phyloP scores from a whole-genome alignment of 1,284 basidiomycete genomes.

The Fistulinella cinereoalba region DNA sequence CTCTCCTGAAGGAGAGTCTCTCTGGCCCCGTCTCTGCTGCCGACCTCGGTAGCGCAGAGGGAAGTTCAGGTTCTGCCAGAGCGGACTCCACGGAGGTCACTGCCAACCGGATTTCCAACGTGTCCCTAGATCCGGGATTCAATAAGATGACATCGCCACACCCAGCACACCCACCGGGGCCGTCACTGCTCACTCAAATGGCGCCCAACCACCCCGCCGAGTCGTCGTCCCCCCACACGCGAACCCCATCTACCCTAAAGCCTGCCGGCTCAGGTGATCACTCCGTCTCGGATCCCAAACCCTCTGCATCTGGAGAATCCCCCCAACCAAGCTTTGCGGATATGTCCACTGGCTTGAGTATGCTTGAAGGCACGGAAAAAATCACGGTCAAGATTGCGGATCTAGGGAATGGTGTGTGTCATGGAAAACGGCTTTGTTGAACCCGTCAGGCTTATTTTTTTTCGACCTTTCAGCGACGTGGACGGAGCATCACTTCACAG shows the following conservation, averaged over 20 bases:
- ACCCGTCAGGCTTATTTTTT: conserved; percentile 7
- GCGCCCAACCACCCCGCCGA: conserved; percentile 41
- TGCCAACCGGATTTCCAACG: conserved; percentile 61
- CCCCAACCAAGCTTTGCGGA: conserved; percentile 33
- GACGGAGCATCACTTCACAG: conserved; percentile 91
- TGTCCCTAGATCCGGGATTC: conserved; percentile 57
- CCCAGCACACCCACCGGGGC: conserved; percentile 50
- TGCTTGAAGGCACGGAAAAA: conserved; percentile 54
- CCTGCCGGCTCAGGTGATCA: conserved; percentile 34
- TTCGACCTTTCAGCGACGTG: conserved; percentile 57
- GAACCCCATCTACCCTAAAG: conserved; percentile 9
- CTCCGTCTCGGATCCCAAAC: conserved; percentile 17
- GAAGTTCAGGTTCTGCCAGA: conserved; percentile 26
- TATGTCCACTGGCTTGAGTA: conserved; percentile 26
- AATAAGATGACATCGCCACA: conserved; percentile 52
- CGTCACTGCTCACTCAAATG: conserved; percentile 81
- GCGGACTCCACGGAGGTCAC: conserved; percentile 46
- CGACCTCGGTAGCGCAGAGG: conserved; percentile 15
- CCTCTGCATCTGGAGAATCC: conserved; percentile 42
- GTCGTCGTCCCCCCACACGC: conserved; percentile 25
- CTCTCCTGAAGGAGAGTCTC: conserved; percentile 20
- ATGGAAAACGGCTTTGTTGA: not conserved
- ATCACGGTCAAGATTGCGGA: conserved; percentile 99
- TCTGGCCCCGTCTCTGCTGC: conserved; percentile 17
- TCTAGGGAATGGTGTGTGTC: conserved; percentile 78